Base-by-base conservation (phyloP, 345 rosid genomes). In the Erysimum cheiranthoides region DNA sequence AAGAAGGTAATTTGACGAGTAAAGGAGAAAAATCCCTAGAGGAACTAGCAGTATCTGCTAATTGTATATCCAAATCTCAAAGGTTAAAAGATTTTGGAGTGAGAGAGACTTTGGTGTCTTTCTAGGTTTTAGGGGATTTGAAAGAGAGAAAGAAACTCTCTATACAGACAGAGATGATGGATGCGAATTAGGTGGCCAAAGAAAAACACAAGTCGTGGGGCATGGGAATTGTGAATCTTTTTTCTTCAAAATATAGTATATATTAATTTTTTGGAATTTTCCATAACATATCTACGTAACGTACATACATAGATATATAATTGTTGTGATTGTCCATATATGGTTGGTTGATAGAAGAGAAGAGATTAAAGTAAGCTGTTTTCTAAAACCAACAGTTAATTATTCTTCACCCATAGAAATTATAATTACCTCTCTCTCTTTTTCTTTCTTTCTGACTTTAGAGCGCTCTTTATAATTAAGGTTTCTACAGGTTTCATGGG, bases 131-230 rank as follows among this genome's bases (percentile, higher is more conserved):
- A 32, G 42, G 36, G 51, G 40, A 35, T 47, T 47, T 36, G 45
- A 68, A 51, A 66, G 56, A 57, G 10, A n/a, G 6, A 57, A 56
- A 61, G 17, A 21, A 61, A 61, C 47, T 38, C 47, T 38, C 50
- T 12, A 40, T 13, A 39, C 31, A 60, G 65, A 38, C 31, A 61
- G 35, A 61, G 66, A 61, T 32, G 73, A 62, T 71, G 66, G 79
- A 74, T 74, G 76, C 77, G 78, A 78, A 80, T 84, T 89, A 83
- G 91, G 83, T 82, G 83, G 84, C 84, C 42, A 79, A 71, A 74
- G 61, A 78, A 65, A 75, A 74, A 76, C 27, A 52, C 46, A 53
- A 74, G 83, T 64, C 82, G 81, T 70, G 79, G 46, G 80, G 76
- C 50, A 77, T 45, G 76, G 52, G 63, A 45, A 61, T 34, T 71